Percentiles rank a stretch among this genome's conserved stretches.
These are phyloP conservation scores for Xylariaceae sp. DNA, from an alignment of 2,329 filamentous ascomycete genomes.

Conservation along the genomic window DNA sequence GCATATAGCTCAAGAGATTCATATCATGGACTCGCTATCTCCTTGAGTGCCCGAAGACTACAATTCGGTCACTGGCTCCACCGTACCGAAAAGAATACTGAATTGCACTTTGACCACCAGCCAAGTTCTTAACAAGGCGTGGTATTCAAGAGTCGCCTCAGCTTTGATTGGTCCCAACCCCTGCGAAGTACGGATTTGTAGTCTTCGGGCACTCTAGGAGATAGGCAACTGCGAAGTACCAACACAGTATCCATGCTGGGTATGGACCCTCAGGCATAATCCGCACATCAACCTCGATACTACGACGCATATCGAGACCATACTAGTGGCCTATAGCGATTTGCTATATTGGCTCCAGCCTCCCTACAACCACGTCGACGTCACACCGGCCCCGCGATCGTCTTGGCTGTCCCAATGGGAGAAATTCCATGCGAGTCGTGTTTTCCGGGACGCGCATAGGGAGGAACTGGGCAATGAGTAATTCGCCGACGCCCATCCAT, in stretches of 20 bases:
- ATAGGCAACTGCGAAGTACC: not conserved
- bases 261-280: not conserved
- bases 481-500: not conserved
- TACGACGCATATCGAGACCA: not conserved
- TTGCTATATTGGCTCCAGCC: not conserved
- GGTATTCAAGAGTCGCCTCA: no score
- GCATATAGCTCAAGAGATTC: not conserved
- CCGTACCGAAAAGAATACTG: no score
- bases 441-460: no score
- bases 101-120: no score
- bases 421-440: slow-evolving; percentile 22
- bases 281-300: no score
- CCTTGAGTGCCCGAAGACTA: no score
- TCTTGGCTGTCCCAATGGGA: slow-evolving; percentile 17
- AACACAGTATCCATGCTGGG: not conserved
- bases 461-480: no score
- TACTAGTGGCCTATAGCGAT: not conserved
- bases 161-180: no score
- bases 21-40: not conserved
- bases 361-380: slow-evolving; percentile 26
- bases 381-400: slow-evolving; percentile 11
- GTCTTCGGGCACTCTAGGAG: no score
- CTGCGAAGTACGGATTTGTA: no score
- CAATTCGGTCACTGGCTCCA: no score
- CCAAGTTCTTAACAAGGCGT: no score